Conservation (phyloP, 1,284 basidiomycete species). For the Mycosarcoma mackinlayi region DNA sequence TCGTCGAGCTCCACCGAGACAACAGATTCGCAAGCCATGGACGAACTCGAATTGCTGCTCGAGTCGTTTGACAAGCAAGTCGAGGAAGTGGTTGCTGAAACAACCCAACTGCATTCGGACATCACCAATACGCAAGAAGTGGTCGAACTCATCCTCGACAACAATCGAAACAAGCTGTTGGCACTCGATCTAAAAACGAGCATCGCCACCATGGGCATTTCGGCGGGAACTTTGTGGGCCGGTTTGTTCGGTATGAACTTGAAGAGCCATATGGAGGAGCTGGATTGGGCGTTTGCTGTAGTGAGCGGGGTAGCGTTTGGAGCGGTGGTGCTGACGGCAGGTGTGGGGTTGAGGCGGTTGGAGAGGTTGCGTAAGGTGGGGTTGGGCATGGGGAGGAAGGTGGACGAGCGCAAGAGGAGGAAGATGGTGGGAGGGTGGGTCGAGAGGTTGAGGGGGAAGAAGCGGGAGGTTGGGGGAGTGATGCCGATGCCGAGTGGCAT, state of each 20-base stretch:
- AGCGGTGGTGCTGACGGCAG: conserved; percentile 37
- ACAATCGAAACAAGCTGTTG: conserved; percentile 90
- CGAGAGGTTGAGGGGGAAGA: conserved; percentile 3
- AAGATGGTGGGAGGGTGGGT: conserved; percentile 9
- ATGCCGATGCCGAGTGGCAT: not conserved
- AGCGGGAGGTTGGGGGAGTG: not conserved
- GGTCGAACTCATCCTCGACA: conserved; percentile 94
- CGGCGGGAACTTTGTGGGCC: conserved; percentile 88
- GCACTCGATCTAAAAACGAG: conserved; percentile 90
- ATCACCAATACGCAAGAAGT: conserved; percentile 97
- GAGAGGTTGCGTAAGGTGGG: conserved; percentile 48
- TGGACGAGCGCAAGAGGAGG: conserved; percentile 18
- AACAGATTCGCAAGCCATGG: conserved; percentile 30
- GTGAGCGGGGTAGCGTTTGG: conserved; percentile 37
- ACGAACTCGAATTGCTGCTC: conserved; percentile 89
- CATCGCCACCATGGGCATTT: conserved; percentile 92
- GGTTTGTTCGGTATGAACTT: conserved; percentile 93
- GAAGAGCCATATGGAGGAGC: conserved; percentile 50
- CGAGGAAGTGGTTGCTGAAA: conserved; percentile 60
- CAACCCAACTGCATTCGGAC: conserved; percentile 56
- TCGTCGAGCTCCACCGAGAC: not conserved
- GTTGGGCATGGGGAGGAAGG: conserved; percentile 23
- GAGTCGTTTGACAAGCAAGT: conserved; percentile 88
- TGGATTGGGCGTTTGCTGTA: conserved; percentile 52
- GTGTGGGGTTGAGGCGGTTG: conserved; percentile 45